Percentiles rank a stretch among this genome's conserved stretches.
Evolutionary conservation across 192 early-diverging fungal genomes (phyloP).

Genomic region (Backusella sp.): DNA sequence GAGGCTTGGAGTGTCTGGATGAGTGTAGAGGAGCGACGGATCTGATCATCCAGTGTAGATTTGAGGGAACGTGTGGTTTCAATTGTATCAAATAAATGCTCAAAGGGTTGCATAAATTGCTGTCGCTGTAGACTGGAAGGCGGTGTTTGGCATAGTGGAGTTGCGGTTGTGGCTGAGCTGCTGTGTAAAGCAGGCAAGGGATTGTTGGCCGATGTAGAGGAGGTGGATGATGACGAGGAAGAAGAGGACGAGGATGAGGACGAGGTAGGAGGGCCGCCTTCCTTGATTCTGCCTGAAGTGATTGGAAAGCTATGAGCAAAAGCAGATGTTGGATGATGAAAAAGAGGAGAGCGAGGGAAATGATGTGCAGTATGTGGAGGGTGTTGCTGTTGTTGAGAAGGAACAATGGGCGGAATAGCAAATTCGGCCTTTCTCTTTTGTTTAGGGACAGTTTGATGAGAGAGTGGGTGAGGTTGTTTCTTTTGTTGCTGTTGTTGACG

Average conservation of each 20-base stretch:
- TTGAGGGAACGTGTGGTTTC: constrained; percentile 62
- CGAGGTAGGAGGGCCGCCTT: neutral
- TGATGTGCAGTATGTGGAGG: constrained; percentile 8
- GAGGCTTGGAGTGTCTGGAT: constrained; percentile 72
- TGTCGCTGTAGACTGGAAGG: constrained; percentile 43
- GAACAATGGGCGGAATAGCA: constrained; percentile 34
- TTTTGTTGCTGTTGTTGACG: constrained; percentile 31
- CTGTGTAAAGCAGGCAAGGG: constrained; percentile 35
- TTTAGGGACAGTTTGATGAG: neutral
- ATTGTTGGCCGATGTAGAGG: constrained; percentile 20
- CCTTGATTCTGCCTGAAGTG: neutral
- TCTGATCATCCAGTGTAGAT: constrained; percentile 72
- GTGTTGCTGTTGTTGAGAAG: constrained; percentile 30
- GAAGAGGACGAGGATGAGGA: constrained; percentile 43
- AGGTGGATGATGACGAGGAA: constrained; percentile 15
- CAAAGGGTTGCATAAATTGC: constrained; percentile 55
- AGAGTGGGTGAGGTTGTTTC: constrained; percentile 20
- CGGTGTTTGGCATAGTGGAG: neutral
- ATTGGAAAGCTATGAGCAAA: neutral
- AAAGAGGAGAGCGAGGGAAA: constrained; percentile 4
- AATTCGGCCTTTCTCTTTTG: constrained; percentile 19
- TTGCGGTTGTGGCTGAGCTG: constrained; percentile 39
- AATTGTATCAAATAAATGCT: constrained; percentile 52
- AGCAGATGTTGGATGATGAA: constrained; percentile 3
- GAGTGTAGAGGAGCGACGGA: constrained; percentile 65